Percentiles rank a stretch among this genome's conserved stretches.
phyloP scores from a whole-genome alignment of 805 yeast species.

The Lachancea meyersii region DNA sequence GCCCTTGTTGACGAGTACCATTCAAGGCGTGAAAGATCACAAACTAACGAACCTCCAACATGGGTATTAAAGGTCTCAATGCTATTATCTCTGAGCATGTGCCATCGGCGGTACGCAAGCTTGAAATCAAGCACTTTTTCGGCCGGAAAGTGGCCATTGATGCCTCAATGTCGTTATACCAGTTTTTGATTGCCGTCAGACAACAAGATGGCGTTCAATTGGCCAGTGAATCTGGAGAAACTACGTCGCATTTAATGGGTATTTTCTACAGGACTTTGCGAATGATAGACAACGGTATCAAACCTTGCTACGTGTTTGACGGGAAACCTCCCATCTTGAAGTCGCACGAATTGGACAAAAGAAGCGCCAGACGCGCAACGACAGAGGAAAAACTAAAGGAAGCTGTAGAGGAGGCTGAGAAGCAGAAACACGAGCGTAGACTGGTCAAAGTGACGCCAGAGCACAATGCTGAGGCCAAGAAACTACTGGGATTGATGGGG shows the following conservation, averaged over 20 bases:
- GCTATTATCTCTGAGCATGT: constrained; percentile 86
- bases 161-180: constrained; percentile 95
- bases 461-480: constrained; percentile 91
- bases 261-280: constrained; percentile 90
- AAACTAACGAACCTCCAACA: constrained; percentile 12
- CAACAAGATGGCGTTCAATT: constrained; percentile 95
- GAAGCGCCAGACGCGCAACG: constrained; percentile 73
- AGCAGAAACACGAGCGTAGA: constrained; percentile 67
- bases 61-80: constrained; percentile 73
- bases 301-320: constrained; percentile 95
- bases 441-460: constrained; percentile 82
- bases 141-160: constrained; percentile 96
- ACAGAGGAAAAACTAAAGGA: constrained; percentile 72
- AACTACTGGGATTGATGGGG: constrained; percentile 80
- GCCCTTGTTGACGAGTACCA: not conserved
- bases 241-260: constrained; percentile 92
- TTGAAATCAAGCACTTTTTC: constrained; percentile 77
- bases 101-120: constrained; percentile 68
- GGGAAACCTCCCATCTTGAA: constrained; percentile 96
- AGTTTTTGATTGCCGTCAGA: constrained; percentile 91
- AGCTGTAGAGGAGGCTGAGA: constrained; percentile 70
- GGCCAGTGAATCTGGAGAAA: constrained; percentile 83
- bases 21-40: not conserved
- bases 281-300: constrained; percentile 86
- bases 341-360: constrained; percentile 86